phyloP scores from a whole-genome alignment of 2,329 filamentous ascomycete species.

The Ceratocystis papillata region DNA sequence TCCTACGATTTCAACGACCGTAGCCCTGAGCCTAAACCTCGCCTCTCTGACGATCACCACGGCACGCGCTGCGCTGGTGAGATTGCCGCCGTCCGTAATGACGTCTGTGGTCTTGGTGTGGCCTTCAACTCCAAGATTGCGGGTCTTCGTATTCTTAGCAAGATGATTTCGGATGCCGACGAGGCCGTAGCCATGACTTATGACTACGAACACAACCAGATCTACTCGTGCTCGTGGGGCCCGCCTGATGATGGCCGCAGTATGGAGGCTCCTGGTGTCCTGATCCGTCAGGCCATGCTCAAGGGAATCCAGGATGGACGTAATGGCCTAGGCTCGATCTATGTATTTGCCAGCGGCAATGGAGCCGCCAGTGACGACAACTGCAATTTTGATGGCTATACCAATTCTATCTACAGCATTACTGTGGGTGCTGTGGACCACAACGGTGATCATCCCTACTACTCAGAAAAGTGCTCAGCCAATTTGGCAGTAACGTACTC shows the following conservation, averaged over 20 bases:
- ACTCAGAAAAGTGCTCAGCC: conserved; percentile 92
- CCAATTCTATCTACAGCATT: conserved; percentile 98
- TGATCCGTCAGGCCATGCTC: conserved; percentile 83
- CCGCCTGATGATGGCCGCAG: conserved; percentile 84
- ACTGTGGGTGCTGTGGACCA: conserved; percentile 89
- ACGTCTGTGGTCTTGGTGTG: conserved; percentile 90
- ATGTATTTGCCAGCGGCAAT: conserved; percentile 94
- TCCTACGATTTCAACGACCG: conserved; percentile 96
- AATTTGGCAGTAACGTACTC: conserved; percentile 95
- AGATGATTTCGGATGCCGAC: conserved; percentile 80
- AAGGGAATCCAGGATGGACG: conserved; percentile 86
- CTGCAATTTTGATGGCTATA: conserved; percentile 99
- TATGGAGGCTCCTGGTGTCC: conserved; percentile 84
- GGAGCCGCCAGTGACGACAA: conserved; percentile 81
- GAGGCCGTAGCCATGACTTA: conserved; percentile 91
- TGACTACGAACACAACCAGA: conserved; percentile 80
- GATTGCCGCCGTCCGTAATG: conserved; percentile 80
- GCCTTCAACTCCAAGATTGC: conserved; percentile 86
- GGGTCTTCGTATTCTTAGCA: conserved; percentile 84
- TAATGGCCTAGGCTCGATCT: conserved; percentile 73
- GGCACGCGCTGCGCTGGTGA: conserved; percentile 93
- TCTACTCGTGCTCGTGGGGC: conserved; percentile 98
- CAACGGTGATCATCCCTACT: conserved; percentile 80
- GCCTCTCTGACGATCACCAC: conserved; percentile 75
- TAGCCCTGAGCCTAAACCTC: conserved; percentile 63